A percentile compares a stretch with the other conserved stretches of the same genome.
Evolutionary conservation across 1,284 basidiomycete species (phyloP).

Genomic region (Somion occarium): DNA sequence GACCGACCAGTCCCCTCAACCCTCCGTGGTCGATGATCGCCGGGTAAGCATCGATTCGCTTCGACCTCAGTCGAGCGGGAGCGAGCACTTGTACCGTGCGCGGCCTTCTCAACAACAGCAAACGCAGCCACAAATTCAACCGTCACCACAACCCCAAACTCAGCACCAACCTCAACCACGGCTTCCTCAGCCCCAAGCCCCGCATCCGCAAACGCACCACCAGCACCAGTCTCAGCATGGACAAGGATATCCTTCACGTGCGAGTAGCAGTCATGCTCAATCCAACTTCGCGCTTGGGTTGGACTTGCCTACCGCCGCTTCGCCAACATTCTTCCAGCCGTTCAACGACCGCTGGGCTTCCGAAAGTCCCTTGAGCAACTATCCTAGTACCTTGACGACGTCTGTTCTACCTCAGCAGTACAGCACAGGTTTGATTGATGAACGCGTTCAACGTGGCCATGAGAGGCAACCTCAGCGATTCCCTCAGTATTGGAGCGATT

Average conservation of each 20-base stretch:
- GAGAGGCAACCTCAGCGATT: slow-evolving; percentile 30
- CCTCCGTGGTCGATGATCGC: not conserved
- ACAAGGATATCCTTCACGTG: not conserved
- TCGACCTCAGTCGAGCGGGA: not conserved
- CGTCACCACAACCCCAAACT: slow-evolving; percentile 3
- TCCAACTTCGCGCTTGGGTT: slow-evolving; percentile 20
- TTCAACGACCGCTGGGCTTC: slow-evolving; percentile 47
- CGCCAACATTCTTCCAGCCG: slow-evolving; percentile 29
- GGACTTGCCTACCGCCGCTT: slow-evolving; percentile 17
- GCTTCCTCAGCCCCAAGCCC: not conserved
- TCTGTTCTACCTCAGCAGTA: slow-evolving; percentile 66
- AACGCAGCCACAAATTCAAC: not conserved
- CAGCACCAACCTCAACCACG: not conserved
- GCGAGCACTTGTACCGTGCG: not conserved
- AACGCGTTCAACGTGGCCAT: slow-evolving; percentile 18
- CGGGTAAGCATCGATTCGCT: not conserved
- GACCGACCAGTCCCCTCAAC: not conserved
- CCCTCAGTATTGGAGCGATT: slow-evolving; percentile 62
- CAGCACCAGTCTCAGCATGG: slow-evolving; percentile 19
- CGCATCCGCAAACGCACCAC: slow-evolving; percentile 4
- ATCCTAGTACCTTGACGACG: slow-evolving; percentile 45
- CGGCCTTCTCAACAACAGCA: not conserved
- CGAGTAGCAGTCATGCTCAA: slow-evolving; percentile 2
- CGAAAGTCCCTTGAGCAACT: slow-evolving; percentile 33
- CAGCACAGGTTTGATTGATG: slow-evolving; percentile 59